Conservation (phyloP, 805 yeast genomes). For the Teunomyces panamensis region DNA sequence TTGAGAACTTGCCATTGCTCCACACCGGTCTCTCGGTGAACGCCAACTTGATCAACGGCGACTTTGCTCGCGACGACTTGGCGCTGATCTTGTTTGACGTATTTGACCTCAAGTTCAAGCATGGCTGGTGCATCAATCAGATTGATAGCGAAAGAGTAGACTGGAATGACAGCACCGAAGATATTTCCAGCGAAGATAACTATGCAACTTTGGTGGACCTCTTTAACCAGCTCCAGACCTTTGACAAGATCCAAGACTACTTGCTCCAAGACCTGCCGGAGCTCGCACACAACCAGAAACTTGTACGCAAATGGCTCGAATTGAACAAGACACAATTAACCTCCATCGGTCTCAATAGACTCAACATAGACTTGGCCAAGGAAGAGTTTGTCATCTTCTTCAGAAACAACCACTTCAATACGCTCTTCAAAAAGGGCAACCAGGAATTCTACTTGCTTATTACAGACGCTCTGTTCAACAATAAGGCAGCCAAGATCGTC, state of each 20-base stretch:
- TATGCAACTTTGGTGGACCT: slow-evolving; percentile 16
- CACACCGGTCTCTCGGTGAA: slow-evolving; percentile 72
- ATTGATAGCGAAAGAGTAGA: slow-evolving; percentile 17
- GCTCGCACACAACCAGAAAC: slow-evolving; percentile 11
- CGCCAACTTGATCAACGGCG: slow-evolving; percentile 56
- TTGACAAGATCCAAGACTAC: slow-evolving; percentile 58
- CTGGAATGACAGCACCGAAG: slow-evolving; percentile 8
- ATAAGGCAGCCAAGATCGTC: slow-evolving; percentile 43
- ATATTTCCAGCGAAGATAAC: slow-evolving; percentile 8
- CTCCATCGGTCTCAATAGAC: slow-evolving; percentile 51
- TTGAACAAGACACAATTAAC: slow-evolving; percentile 77
- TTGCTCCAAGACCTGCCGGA: slow-evolving; percentile 28
- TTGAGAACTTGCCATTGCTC: slow-evolving; percentile 58
- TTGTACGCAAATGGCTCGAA: slow-evolving; percentile 43
- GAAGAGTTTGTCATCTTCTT: slow-evolving; percentile 70
- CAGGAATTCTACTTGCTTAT: slow-evolving; percentile 58
- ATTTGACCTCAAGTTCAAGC: slow-evolving; percentile 62
- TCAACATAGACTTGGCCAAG: slow-evolving; percentile 44
- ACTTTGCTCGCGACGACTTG: slow-evolving; percentile 48
- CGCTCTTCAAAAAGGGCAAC: slow-evolving; percentile 54
- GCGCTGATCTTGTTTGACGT: slow-evolving; percentile 57
- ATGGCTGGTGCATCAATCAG: slow-evolving; percentile 77
- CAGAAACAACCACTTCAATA: slow-evolving; percentile 86
- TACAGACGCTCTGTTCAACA: slow-evolving; percentile 68
- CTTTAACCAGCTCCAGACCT: slow-evolving; percentile 25